phyloP scores from a whole-genome alignment of 139 green algal genomes.

The Chlamydomonas schloesseri region DNA sequence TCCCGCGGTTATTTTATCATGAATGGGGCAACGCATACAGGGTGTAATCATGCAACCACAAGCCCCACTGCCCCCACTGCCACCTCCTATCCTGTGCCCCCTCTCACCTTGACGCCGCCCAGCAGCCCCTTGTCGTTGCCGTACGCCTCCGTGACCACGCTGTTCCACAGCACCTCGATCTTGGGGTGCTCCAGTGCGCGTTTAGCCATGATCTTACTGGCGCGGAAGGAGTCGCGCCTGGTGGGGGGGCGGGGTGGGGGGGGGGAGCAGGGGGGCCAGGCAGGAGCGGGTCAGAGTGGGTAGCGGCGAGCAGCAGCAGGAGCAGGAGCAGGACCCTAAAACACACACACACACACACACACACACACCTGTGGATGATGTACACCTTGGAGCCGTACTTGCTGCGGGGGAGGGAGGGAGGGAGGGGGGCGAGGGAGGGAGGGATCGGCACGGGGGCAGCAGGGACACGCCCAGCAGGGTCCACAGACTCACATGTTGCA shows the following conservation, averaged over 20 bases:
- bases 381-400: slow-evolving; percentile 83
- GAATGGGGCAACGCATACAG: too few species aligned
- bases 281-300: too few species aligned
- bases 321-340: too few species aligned
- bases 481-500: too few species aligned
- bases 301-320: too few species aligned
- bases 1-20: too few species aligned
- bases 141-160: slow-evolving; percentile 78
- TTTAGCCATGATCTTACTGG: slow-evolving; percentile 72
- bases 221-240: slow-evolving; percentile 51
- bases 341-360: too few species aligned
- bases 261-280: background rate
- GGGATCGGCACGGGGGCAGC: too few species aligned
- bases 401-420: background rate
- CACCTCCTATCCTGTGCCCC: too few species aligned
- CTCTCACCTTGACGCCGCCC: slow-evolving; percentile 42
- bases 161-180: slow-evolving; percentile 86
- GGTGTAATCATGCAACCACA: too few species aligned
- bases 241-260: background rate
- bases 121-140: slow-evolving; percentile 74
- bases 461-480: too few species aligned
- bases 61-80: too few species aligned
- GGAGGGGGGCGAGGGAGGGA: background rate
- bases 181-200: slow-evolving; percentile 85
- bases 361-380: slow-evolving; percentile 87